Base-by-base conservation (phyloP, 176 grass and related monocot genomes). In the Puccinellia tenuiflora region DNA sequence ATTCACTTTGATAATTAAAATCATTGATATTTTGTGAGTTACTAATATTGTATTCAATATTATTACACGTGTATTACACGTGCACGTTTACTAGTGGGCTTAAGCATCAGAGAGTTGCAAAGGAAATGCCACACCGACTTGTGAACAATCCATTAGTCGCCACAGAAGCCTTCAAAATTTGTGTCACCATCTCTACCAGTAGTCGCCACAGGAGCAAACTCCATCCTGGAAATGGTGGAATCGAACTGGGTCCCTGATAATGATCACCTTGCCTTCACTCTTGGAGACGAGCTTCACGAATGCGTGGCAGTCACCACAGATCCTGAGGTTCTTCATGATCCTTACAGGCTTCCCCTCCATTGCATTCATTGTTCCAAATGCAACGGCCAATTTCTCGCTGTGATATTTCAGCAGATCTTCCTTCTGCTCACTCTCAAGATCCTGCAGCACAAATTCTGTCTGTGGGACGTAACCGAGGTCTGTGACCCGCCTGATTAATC, bases 291-390 rank as follows among this genome's bases (percentile, higher is more conserved):
- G 79, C 55, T 92, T 95, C 9, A 60, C 70, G 3, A 94, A 92
- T 0, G 82, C 50, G 5, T 95, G 93, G 25, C 90, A 95, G 45
- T 95, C 93, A 47, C 93, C 90, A 6, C 93, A 92, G 37, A 95
- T 95, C 79, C 85, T 86, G 1, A 95, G 82, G 47, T 95, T 92
- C 79, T 95, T 92, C 87, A 92, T 90, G 31, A 95, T 92, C 77
- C 90, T 83, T 26, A 90, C 78, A 45, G 93, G 90, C 48, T 86
- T 92, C 17, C 87, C 79, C 21, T 73, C 53, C 48, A 85, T 57
- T 2, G 79, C 57, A 65, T 86, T 87, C 82, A 95, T 81, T 29
- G 20, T 81, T 10, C 79, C 90, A 77, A 92, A 90, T 81, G 90
- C 87, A 15, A 95, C 80, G 0, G 90, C 87, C 48, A 95, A 52